Percentiles rank a stretch among this genome's conserved stretches.
These are phyloP conservation scores for Ophiostoma australiae DNA, from an alignment of 2,329 filamentous ascomycete species.

Conservation along the genomic window DNA sequence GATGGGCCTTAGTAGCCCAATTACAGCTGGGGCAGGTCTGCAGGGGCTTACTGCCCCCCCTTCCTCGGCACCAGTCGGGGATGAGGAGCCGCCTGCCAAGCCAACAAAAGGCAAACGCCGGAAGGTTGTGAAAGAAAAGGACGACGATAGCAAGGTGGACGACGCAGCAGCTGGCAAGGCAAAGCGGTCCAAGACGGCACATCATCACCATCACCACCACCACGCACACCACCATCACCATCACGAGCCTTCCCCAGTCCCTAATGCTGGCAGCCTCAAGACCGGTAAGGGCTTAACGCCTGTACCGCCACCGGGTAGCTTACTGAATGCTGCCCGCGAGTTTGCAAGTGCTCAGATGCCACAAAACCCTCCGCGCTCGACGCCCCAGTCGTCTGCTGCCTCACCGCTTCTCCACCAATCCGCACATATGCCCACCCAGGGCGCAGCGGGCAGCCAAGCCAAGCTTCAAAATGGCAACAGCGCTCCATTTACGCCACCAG, in stretches of 20 bases:
- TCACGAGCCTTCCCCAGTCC: conserved; percentile 41
- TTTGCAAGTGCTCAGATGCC: conserved; percentile 37
- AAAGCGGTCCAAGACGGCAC: conserved; percentile 61
- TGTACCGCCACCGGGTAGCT: conserved; percentile 42
- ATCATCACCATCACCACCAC: conserved; percentile 61
- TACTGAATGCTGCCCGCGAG: conserved; percentile 35
- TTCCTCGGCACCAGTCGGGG: conserved; percentile 43
- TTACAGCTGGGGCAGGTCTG: conserved; percentile 40
- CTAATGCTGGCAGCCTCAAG: conserved; percentile 45
- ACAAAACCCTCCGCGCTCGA: conserved; percentile 40
- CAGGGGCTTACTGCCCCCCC: conserved; percentile 43
- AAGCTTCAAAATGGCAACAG: conserved; percentile 5
- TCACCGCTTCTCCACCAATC: conserved; percentile 19
- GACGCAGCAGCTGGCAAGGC: conserved; percentile 56
- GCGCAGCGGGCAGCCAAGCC: conserved; percentile 27
- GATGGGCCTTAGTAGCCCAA: conserved; percentile 48
- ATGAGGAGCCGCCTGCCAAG: conserved; percentile 34
- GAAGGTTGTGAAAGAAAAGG: conserved; percentile 61
- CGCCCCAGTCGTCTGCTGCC: conserved; percentile 15
- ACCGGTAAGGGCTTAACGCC: conserved; percentile 45
- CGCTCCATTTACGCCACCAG: background rate
- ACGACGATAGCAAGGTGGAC: conserved; percentile 67
- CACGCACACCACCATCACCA: conserved; percentile 61
- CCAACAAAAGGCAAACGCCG: conserved; percentile 55
- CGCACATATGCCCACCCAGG: conserved; percentile 30